Evolutionary conservation across 345 rosid species (phyloP), one percentile per base, ranked within the genome.

Genomic region (Tarenaya hassleriana): DNA sequence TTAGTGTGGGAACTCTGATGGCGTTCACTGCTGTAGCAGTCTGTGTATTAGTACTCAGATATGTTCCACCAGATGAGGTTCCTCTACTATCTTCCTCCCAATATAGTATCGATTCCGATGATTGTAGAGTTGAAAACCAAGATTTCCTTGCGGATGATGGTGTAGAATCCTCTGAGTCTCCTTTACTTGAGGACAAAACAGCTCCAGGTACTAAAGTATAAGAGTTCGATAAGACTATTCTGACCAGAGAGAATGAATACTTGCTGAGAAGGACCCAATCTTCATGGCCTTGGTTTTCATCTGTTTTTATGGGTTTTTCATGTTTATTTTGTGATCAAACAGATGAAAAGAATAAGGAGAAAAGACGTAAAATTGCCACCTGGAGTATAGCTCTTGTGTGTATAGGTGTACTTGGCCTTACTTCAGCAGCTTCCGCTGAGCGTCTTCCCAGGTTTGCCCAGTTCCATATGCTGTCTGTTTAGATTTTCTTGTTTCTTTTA

Each of bases 1-100:
- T 81, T 64, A 82, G 89, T 59, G 79, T 78, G 38, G 89, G 89
- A 18, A 78, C 89, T 58, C 72, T 82, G 57, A 75, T 82, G 67
- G 89, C 89, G 21, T 82, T 76, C 73, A 82, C 80, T 52, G 65
- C 79, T 31, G 89, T 76, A 52, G 84, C 89, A 40, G 52, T 52
- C 47, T 82, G 84, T 27, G 80, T 82, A 51, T 59, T 82, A 60
- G 68, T 82, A 61, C 80, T 82, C 27, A 72, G 89, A 73, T 78
- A 82, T 52, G 68, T 77, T 61, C 89, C 89, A 51, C 85, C 89
- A 34, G 62, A 70, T 32, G 73, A 67, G 65, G 78, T 74, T 58
- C 77, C 81, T 10, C 64, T 68, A 17, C 75, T 68, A 19, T 47
- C 75, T 17, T 77, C 81, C 19, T 63, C 71, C 41, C 70, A 68